These are phyloP conservation scores for Fusarium cicatricum DNA, from an alignment of 2,329 filamentous ascomycete species.

Conservation along the genomic window DNA sequence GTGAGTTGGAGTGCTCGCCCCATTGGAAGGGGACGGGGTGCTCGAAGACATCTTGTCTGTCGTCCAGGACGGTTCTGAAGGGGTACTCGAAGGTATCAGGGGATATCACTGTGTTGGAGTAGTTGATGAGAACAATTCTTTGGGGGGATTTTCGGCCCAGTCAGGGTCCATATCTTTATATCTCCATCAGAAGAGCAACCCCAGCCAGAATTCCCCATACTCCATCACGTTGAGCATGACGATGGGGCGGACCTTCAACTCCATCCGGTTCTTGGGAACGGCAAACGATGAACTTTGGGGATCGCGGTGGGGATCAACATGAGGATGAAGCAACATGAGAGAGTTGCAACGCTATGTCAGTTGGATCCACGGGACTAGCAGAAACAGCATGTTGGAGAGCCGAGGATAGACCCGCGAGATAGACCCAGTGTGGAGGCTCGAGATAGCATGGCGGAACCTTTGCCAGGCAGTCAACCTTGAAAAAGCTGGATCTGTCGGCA, in stretches of 20 bases:
- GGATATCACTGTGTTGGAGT: not conserved
- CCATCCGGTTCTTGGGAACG: constrained; percentile 9
- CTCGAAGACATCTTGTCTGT: constrained; percentile 31
- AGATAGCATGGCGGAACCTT: constrained; percentile 24
- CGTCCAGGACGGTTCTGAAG: not conserved
- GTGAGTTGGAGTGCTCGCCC: constrained; percentile 38
- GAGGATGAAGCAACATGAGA: constrained; percentile 7
- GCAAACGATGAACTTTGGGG: constrained; percentile 2
- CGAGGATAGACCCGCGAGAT: constrained; percentile 12
- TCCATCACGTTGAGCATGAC: constrained; percentile 20
- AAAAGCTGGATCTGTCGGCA: constrained; percentile 35
- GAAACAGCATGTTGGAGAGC: constrained; percentile 18
- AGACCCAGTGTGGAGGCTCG: constrained; percentile 22
- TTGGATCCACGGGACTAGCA: constrained; percentile 30
- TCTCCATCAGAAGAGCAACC: constrained; percentile 1
- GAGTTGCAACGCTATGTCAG: constrained; percentile 6
- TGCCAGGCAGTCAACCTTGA: constrained; percentile 9
- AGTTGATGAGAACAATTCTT: constrained; percentile 7
- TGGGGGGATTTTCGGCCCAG: constrained; percentile 7
- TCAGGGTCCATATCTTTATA: constrained; percentile 24
- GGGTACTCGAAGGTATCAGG: not conserved
- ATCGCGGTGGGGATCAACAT: constrained; percentile 17
- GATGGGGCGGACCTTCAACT: constrained; percentile 17
- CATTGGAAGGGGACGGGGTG: constrained; percentile 30
- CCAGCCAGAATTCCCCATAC: constrained; percentile 21